Evolutionary conservation across 495 filamentous ascomycete genomes (phyloP).

Genomic region (Extremus antarcticus): DNA sequence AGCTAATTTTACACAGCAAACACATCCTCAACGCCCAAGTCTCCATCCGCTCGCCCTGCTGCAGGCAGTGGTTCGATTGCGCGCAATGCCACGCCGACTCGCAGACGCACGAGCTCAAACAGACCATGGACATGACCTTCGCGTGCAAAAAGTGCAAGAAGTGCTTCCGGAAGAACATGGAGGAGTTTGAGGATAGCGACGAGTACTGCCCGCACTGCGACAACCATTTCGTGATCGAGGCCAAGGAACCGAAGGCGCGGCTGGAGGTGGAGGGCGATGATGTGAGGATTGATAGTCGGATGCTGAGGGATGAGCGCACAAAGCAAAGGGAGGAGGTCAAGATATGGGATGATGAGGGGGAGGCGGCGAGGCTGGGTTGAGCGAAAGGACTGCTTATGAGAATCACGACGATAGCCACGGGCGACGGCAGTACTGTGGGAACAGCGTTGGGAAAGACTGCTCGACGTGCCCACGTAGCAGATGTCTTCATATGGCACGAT

Average conservation of each 20-base stretch:
- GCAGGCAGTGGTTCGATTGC: slow-evolving; percentile 97
- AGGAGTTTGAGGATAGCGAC: slow-evolving; percentile 90
- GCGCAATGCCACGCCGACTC: slow-evolving; percentile 80
- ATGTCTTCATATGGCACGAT: no score
- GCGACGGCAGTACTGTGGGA: no score
- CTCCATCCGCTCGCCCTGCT: slow-evolving; percentile 87
- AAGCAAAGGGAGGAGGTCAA: slow-evolving; percentile 42
- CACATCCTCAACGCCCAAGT: slow-evolving; percentile 98
- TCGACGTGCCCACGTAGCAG: no score
- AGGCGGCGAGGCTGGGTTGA: slow-evolving; percentile 11
- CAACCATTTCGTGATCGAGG: slow-evolving; percentile 92
- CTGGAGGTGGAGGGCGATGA: slow-evolving; percentile 85
- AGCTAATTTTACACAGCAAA: slow-evolving; percentile 48
- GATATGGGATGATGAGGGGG: slow-evolving; percentile 21
- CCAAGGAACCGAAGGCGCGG: slow-evolving; percentile 64
- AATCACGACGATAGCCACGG: no score
- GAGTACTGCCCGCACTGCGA: slow-evolving; percentile 99
- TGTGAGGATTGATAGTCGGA: slow-evolving; percentile 66
- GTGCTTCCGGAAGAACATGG: slow-evolving; percentile 85
- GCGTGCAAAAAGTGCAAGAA: slow-evolving; percentile 98
- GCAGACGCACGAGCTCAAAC: slow-evolving; percentile 57
- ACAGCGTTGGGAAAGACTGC: no score
- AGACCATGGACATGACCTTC: slow-evolving; percentile 79
- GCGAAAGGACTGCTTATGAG: no score
- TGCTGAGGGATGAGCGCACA: slow-evolving; percentile 88